A percentile compares a stretch with the other conserved stretches of the same genome.
These are phyloP conservation scores for Trifolium pratense DNA, from an alignment of 306 rosid species.

Conservation along the genomic window DNA sequence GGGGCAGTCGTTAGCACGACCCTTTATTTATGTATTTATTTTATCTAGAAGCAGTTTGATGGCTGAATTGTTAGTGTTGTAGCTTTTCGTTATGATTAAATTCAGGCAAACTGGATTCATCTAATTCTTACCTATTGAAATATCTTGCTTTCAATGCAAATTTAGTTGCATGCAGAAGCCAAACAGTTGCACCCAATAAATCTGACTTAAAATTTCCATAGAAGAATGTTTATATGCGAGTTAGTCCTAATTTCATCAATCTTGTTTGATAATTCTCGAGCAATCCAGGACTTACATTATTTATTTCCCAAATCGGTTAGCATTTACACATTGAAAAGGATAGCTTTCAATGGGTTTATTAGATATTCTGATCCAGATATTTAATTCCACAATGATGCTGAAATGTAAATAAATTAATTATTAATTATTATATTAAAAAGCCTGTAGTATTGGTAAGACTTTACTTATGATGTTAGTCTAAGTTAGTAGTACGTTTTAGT, in stretches of 20 bases:
- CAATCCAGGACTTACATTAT: slow-evolving; percentile 24
- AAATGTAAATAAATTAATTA: slow-evolving; percentile 11
- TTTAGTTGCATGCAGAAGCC: slow-evolving; percentile 36
- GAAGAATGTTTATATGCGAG: slow-evolving; percentile 2
- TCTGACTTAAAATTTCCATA: slow-evolving; percentile 19
- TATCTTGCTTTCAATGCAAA: slow-evolving; percentile 33
- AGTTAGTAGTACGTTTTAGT: slow-evolving; percentile 1
- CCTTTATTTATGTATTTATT: slow-evolving; percentile 18
- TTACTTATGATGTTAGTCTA: slow-evolving; percentile 21
- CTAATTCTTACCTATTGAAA: slow-evolving; percentile 11
- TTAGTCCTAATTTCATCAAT: slow-evolving; percentile 6
- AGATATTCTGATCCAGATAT: slow-evolving; percentile 27
- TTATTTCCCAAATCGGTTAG: background rate
- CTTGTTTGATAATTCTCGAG: slow-evolving; percentile 23
- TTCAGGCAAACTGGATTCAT: slow-evolving; percentile 25
- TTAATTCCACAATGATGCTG: slow-evolving; percentile 17
- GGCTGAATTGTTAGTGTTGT: slow-evolving; percentile 16
- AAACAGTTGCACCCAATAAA: slow-evolving; percentile 24
- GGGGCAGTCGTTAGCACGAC: too few relatives aligned
- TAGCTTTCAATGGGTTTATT: slow-evolving; percentile 6
- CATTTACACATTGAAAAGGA: slow-evolving; percentile 18
- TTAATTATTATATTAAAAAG: background rate
- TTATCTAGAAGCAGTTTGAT: slow-evolving; percentile 20
- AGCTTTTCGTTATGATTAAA: slow-evolving; percentile 35
- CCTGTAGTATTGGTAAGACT: slow-evolving; percentile 1